Evolutionary conservation across 352 stramenopile species (phyloP).

Genomic region (Sclerospora graminicola): DNA sequence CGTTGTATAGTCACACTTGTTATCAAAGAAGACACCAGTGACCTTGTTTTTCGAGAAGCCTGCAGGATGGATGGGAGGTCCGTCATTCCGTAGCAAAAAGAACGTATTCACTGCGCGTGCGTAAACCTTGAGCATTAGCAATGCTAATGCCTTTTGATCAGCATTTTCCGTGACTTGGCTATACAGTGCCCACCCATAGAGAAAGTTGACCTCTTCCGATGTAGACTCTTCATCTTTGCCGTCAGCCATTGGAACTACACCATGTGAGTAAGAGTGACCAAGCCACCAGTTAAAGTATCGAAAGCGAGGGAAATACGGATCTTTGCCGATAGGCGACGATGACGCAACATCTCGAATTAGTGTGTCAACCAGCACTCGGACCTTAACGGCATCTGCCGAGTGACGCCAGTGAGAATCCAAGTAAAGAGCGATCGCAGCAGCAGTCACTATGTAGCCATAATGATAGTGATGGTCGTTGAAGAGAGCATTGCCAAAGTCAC

Average conservation of each 20-base stretch:
- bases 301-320: conserved; percentile 46
- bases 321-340: conserved; percentile 12
- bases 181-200: conserved; percentile 50
- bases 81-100: conserved; percentile 42
- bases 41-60: conserved; percentile 57
- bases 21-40: conserved; percentile 64
- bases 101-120: conserved; percentile 52
- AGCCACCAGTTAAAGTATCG: conserved; percentile 57
- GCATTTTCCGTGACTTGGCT: conserved; percentile 35
- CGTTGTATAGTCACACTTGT: conserved; percentile 66
- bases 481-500: conserved; percentile 59
- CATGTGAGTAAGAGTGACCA: conserved; percentile 58
- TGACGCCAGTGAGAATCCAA: conserved; percentile 31
- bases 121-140: conserved; percentile 52
- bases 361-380: conserved; percentile 33
- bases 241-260: conserved; percentile 54
- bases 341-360: conserved; percentile 45
- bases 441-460: conserved; percentile 58
- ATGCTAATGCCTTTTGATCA: conserved; percentile 25
- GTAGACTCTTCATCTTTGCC: conserved; percentile 66
- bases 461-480: conserved; percentile 77
- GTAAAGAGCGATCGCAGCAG: conserved; percentile 34
- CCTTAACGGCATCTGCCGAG: conserved; percentile 24
- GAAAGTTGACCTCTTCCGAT: conserved; percentile 61
- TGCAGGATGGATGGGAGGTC: conserved; percentile 31